Conservation (phyloP, 2,329 filamentous ascomycete genomes). For the Colletotrichum gloeosporioides region DNA sequence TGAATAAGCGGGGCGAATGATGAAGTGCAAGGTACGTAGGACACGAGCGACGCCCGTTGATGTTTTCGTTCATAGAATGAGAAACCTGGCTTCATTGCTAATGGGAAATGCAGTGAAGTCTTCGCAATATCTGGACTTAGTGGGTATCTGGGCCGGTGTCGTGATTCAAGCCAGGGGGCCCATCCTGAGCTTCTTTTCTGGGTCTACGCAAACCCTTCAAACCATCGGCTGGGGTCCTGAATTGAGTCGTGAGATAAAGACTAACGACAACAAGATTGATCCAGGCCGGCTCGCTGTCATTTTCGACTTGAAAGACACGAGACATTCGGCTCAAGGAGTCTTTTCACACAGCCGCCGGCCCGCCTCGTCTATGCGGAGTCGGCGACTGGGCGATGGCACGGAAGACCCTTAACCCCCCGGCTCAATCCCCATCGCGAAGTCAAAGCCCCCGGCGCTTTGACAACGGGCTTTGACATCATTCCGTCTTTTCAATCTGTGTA, state of each 20-base stretch:
- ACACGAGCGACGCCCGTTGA: not conserved
- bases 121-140: not conserved
- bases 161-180: not conserved
- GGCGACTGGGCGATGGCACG: not conserved
- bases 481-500: not conserved
- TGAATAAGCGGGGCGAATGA: not conserved
- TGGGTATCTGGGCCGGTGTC: not conserved
- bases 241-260: not conserved
- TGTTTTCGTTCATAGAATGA: not conserved
- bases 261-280: not conserved
- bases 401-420: not conserved
- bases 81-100: not conserved
- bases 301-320: not conserved
- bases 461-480: not conserved
- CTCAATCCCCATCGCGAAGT: not conserved
- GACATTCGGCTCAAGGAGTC: not conserved
- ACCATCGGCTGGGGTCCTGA: not conserved
- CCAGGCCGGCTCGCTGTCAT: not conserved
- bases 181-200: not conserved
- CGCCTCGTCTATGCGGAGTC: not conserved
- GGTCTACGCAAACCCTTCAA: not conserved
- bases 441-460: constrained; percentile 4
- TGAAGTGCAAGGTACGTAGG: not conserved
- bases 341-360: not conserved
- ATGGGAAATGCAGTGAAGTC: not conserved